Evolutionary conservation across 139 green algal species (phyloP).

Genomic region (Protoeuglena noctilucae): DNA sequence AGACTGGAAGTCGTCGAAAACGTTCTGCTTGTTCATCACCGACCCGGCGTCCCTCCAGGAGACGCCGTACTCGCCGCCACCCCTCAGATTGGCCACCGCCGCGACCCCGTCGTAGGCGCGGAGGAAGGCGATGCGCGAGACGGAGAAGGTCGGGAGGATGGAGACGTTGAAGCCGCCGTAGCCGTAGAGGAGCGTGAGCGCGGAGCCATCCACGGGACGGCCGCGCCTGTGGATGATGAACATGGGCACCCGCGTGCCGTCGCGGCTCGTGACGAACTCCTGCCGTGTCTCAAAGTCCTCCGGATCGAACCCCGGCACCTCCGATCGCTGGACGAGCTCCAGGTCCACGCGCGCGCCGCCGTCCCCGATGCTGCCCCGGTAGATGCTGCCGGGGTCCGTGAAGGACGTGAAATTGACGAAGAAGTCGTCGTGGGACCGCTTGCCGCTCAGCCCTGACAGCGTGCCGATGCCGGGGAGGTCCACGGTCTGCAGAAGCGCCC

Average conservation of each 20-base stretch:
- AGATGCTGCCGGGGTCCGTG: conserved; percentile 43
- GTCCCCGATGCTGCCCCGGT: conserved; percentile 20
- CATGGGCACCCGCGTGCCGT: conserved; percentile 68
- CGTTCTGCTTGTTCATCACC: conserved; percentile 67
- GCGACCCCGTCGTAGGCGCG: conserved; percentile 40
- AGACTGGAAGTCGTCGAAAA: conserved; percentile 68
- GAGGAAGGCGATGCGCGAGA: conserved; percentile 35
- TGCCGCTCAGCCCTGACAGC: conserved; percentile 33
- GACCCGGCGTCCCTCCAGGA: conserved; percentile 67
- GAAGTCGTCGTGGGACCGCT: conserved; percentile 33
- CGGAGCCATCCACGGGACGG: conserved; percentile 31
- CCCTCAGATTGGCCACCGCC: conserved; percentile 59
- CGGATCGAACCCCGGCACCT: conserved; percentile 1
- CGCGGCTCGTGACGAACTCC: conserved; percentile 60
- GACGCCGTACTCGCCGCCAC: conserved; percentile 79
- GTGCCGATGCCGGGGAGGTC: conserved; percentile 43
- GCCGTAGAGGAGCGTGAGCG: conserved; percentile 73
- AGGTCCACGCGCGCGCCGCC: not conserved
- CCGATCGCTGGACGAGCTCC: conserved; percentile 5
- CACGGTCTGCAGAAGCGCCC: conserved; percentile 21
- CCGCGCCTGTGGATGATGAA: conserved; percentile 59
- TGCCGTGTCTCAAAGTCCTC: too few relatives aligned
- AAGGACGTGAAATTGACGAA: conserved; percentile 66
- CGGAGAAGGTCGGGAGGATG: conserved; percentile 61
- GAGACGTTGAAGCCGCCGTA: conserved; percentile 88